Base-by-base conservation (phyloP, 2,329 filamentous ascomycete species). In the Thyridium curvatum region DNA sequence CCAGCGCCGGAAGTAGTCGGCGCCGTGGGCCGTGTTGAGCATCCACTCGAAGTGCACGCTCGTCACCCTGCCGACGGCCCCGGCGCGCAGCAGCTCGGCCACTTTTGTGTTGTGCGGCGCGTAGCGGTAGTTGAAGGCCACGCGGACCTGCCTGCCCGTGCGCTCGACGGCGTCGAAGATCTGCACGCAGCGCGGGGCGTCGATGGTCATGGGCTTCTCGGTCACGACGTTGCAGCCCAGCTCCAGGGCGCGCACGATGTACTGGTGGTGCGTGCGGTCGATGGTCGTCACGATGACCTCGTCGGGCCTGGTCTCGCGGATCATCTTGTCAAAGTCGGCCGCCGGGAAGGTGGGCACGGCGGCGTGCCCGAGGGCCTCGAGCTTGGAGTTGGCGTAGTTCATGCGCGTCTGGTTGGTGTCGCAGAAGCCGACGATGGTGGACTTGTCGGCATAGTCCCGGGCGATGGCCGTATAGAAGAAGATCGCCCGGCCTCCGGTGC, bases 151-250 rank as follows among this genome's bases (percentile, higher is more conserved):
- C 12, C 58, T 55, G 3, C 62, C 61, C 0, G 71, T 75, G 14
- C 66, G 59, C 37, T 71, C 64, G 13, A 75, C 74, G 12, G 73
- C 70, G 44, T 67, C 63, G 45, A 79, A 66, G 41, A 81, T 80
- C 36, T 67, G 62, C 7, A 56, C 61, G 54, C 74, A 78, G 3
- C 74, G 67, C 2, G 67, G 62, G 1, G 65, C 71, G 48, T 81
- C 75, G 47, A 79, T 74, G 1, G 77, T 81, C 77, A 81, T 80
- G 4, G 77, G 77, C 53, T 82, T 82, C 50, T 81, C 77, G 0
- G 72, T 80, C n/a, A 81, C 63, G 0, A 79, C 76, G 43, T 73
- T 69, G 48, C 74, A 77, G 13, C 76, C 77, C 1, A 78, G 58
- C 44, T 79, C 74, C 35, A 82, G 59, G 0, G 77, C 74, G 3